phyloP scores from a whole-genome alignment of 495 filamentous ascomycete species.

The Penicillium chermesinum region DNA sequence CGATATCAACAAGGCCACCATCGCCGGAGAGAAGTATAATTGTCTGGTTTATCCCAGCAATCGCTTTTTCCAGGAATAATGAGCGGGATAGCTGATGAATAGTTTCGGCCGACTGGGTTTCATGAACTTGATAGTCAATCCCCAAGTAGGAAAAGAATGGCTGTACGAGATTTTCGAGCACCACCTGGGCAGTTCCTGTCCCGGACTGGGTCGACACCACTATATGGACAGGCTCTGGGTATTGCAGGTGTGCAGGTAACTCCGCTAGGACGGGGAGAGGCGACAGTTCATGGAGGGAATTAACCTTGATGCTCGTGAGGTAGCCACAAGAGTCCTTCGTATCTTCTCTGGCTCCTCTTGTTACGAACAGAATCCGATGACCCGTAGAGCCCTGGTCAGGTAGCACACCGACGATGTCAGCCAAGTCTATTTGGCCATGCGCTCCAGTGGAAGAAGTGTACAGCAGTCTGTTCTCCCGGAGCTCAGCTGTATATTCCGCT shows the following conservation, averaged over 20 bases:
- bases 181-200: slow-evolving; percentile 50
- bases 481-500: slow-evolving; percentile 1
- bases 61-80: slow-evolving; percentile 44
- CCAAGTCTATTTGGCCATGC: slow-evolving; percentile 16
- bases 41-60: slow-evolving; percentile 46
- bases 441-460: slow-evolving; percentile 13
- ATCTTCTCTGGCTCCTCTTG: too few relatives aligned
- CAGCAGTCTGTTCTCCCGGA: slow-evolving; percentile 8
- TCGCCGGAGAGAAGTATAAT: slow-evolving; percentile 81
- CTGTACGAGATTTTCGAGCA: slow-evolving; percentile 53
- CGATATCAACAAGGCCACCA: slow-evolving; percentile 71
- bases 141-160: slow-evolving; percentile 51
- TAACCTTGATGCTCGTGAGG: slow-evolving; percentile 16
- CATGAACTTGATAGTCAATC: slow-evolving; percentile 44
- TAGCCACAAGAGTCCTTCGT: neutral
- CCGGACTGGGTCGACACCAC: slow-evolving; percentile 73
- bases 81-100: slow-evolving; percentile 55
- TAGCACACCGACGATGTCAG: slow-evolving; percentile 29
- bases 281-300: slow-evolving; percentile 17
- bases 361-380: too few relatives aligned
- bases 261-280: slow-evolving; percentile 14
- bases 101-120: slow-evolving; percentile 53
- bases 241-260: slow-evolving; percentile 23
- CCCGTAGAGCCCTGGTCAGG: neutral
- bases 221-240: slow-evolving; percentile 47